Conservation (phyloP, 2,329 filamentous ascomycete species). For the Fusarium piperis region DNA sequence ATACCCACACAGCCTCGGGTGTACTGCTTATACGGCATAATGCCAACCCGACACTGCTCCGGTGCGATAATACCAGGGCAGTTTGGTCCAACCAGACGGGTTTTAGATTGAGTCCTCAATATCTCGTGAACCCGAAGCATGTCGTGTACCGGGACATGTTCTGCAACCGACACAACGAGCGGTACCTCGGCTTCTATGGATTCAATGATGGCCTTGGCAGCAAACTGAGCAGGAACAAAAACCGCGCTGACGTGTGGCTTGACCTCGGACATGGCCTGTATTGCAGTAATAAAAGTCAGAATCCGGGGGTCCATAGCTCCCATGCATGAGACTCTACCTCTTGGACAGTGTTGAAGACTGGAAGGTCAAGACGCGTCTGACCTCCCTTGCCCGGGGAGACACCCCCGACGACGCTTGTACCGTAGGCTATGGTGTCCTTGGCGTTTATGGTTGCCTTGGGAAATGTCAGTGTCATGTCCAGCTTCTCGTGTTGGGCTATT, state of each 20-base stretch:
- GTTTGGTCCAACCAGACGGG: slow-evolving; percentile 81
- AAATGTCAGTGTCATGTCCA: not conserved
- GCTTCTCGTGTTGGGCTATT: not conserved
- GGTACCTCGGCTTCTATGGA: slow-evolving; percentile 82
- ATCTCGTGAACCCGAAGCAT: slow-evolving; percentile 77
- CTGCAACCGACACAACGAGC: slow-evolving; percentile 80
- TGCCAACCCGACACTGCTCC: slow-evolving; percentile 65
- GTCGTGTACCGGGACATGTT: slow-evolving; percentile 82
- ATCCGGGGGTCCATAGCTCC: not conserved
- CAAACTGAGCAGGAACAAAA: slow-evolving; percentile 76
- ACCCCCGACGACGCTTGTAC: slow-evolving; percentile 51
- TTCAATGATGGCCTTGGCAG: slow-evolving; percentile 75
- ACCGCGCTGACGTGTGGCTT: slow-evolving; percentile 75
- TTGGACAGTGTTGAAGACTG: slow-evolving; percentile 48
- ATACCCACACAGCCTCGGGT: slow-evolving; percentile 74
- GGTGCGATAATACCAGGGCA: slow-evolving; percentile 83
- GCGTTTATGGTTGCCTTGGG: slow-evolving; percentile 51
- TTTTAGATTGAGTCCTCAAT: slow-evolving; percentile 75
- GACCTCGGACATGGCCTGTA: slow-evolving; percentile 46
- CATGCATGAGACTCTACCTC: slow-evolving; percentile 36
- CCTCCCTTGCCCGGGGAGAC: slow-evolving; percentile 51
- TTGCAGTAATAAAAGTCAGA: not conserved
- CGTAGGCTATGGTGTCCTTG: slow-evolving; percentile 51
- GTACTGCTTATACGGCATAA: slow-evolving; percentile 54
- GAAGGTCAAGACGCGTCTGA: slow-evolving; percentile 46